These are phyloP conservation scores for Tetradesmus lagerheimii DNA, from an alignment of 139 green algal genomes.

Conservation along the genomic window DNA sequence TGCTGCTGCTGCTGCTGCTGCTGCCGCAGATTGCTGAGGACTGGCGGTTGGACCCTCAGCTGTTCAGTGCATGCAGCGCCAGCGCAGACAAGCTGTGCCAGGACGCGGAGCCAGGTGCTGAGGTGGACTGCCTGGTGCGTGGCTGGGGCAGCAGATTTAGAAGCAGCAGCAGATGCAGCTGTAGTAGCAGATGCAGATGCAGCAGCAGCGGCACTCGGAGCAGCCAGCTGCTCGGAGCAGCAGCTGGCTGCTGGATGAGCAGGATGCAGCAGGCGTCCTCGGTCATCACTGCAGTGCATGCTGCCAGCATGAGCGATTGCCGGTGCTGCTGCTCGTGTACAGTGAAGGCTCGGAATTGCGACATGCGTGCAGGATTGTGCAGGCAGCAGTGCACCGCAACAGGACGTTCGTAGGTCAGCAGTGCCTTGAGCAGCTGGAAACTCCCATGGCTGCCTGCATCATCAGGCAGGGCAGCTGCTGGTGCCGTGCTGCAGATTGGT, in stretches of 20 bases:
- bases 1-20: background rate
- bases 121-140: conserved; percentile 82
- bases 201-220: background rate
- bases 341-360: too few species aligned
- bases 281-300: background rate
- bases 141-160: background rate
- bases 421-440: background rate
- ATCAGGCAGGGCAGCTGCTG: too few species aligned
- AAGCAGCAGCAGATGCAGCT: background rate
- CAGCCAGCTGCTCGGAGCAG: background rate
- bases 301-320: too few species aligned
- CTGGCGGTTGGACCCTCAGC: conserved; percentile 73
- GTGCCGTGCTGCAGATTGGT: too few species aligned
- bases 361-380: too few species aligned
- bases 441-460: too few species aligned
- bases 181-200: background rate
- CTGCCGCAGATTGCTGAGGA: conserved; percentile 69
- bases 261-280: background rate
- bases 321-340: too few species aligned
- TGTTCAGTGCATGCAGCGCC: conserved; percentile 66
- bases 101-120: conserved; percentile 68
- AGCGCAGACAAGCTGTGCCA: conserved; percentile 68
- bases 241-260: too few species aligned
- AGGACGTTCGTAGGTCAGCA: too few species aligned
- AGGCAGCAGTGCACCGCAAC: too few species aligned